A percentile compares a stretch with the other conserved stretches of the same genome.
These are phyloP conservation scores for Fusarium burgessii DNA, from an alignment of 2,329 filamentous ascomycete species.

Conservation along the genomic window DNA sequence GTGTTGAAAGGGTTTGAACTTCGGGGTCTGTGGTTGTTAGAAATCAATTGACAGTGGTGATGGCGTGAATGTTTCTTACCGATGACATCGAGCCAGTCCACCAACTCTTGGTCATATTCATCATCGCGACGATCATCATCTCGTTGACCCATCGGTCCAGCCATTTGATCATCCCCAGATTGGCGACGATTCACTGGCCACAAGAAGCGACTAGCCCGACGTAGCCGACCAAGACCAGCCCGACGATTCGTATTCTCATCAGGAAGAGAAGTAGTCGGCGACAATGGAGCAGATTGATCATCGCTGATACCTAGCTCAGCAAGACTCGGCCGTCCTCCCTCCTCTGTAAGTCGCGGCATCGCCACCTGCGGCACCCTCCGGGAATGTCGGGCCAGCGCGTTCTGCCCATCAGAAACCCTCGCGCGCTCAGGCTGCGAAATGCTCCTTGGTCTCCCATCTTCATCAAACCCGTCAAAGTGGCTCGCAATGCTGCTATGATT, in stretches of 20 bases:
- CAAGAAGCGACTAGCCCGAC: conserved; percentile 45
- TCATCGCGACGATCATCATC: conserved; percentile 38
- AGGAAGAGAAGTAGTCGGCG: conserved; percentile 47
- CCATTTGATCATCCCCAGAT: neutral
- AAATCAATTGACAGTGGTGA: neutral
- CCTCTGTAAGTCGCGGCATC: conserved; percentile 56
- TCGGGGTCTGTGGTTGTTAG: conserved; percentile 73
- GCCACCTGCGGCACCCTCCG: conserved; percentile 50
- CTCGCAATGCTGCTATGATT: conserved; percentile 19
- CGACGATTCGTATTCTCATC: conserved; percentile 28
- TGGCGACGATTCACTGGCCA: conserved; percentile 43
- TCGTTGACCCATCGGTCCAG: conserved; percentile 4
- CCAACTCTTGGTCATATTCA: conserved; percentile 56
- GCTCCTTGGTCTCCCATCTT: conserved; percentile 50
- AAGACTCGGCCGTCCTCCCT: conserved; percentile 52
- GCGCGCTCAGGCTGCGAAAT: conserved; percentile 52
- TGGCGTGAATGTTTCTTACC: conserved; percentile 44
- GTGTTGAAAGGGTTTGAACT: conserved; percentile 82
- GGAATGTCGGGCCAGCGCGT: conserved; percentile 46
- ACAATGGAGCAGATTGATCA: conserved; percentile 33
- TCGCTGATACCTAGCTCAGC: conserved; percentile 49
- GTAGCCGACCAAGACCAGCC: conserved; percentile 12
- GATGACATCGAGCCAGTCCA: conserved; percentile 56
- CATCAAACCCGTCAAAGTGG: conserved; percentile 19
- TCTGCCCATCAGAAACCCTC: conserved; percentile 29